Base-by-base conservation (phyloP, 176 grass and related monocot genomes). In the Ensete ventricosum region DNA sequence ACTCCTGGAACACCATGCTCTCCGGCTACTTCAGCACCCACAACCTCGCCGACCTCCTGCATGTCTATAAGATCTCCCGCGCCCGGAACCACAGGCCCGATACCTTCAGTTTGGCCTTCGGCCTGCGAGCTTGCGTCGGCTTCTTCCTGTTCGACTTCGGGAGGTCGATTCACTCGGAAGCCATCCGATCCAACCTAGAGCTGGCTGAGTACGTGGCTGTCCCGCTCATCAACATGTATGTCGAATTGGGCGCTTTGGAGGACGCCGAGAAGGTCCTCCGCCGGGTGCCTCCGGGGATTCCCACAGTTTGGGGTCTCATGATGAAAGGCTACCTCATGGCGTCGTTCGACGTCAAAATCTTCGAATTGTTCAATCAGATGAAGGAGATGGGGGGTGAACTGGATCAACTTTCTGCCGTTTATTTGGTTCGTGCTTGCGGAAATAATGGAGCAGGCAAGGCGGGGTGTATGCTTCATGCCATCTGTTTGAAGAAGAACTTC, bases 1-100 rank as follows among this genome's bases (percentile, higher is more conserved):
- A 52, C 14, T 51, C 79, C 48, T 81, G 70, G 69, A 81, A 81
- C 79, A 81, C 79, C 13, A 53, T 74, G 58, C 50, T 81, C 50
- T 63, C 79, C 9, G 79, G 79, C 13, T 73, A 73, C 70, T 65
- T 17, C 70, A 22, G 48, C 9, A 22, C 4, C 57, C 50, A 9
- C 49, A 16, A 29, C 20, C 59, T 81, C 70, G 16, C 57, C 70
- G 68, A 72, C 10, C 48, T 81, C 58, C 58, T 73, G 48, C 22
- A 2, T 5, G 21, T 73, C 6, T 73, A 73, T 22, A 73, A 53
- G 43, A 9, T 59, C 70, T 73, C 64, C 22, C 77, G 64, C 16
- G 52, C 8, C 22, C 58, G 73, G 55, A 53, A 63, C n/a, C 70
- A 29, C 50, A 23, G 11, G 16, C 79, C 69, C 22, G 69, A 81